Evolutionary conservation across 805 yeast species (phyloP), one percentile per base, ranked within the genome.

Genomic region (Isabelozyma rhagii): DNA sequence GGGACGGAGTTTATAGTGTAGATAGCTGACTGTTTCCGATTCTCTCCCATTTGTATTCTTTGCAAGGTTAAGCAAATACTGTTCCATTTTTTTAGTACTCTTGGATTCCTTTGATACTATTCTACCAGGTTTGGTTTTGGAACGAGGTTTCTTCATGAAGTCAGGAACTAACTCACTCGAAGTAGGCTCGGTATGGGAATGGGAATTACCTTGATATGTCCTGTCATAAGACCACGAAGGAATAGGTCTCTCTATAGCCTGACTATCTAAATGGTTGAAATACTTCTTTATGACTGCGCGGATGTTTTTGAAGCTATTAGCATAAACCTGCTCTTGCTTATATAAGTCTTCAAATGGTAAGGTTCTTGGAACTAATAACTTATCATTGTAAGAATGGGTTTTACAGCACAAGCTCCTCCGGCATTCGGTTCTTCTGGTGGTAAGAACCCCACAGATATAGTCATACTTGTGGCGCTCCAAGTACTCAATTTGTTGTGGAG

Each of bases 361-460:
- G 25, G 50, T 41, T 44, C 55, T 48, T 39, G 41, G 25, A 14
- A 41, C 45, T 28, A 45, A 47, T 13, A 42, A 29, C 31, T 40
- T 47, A 13, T 46, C 42, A 14, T 36, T 14, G 13, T 44, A 44
- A 28, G 47, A n/a, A 25, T 50, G 53, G 8, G 45, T 28, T 15
- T 39, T 39, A 39, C 53, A 50, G n/a, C 40, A 40, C 14, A 50
- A 42, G n/a, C 45, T 45, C 28, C 53, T 21, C 27, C 25, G 45
- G 41, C 53, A 50, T 14, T 36, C 44, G 11, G 48, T 29, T 27
- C 27, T 36, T 47, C 44, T 46, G n/a, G 41, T 46, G 17, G 31
- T 43, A 5, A 14, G 25, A 17, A 55, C 60, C 3, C 55, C 54
- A 47, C 60, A 56, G 14, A 48, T 47, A 28, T 50, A 56, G 39